Evolutionary conservation across 2,329 filamentous ascomycete species (phyloP).

Genomic region (Penicillium thymicola): DNA sequence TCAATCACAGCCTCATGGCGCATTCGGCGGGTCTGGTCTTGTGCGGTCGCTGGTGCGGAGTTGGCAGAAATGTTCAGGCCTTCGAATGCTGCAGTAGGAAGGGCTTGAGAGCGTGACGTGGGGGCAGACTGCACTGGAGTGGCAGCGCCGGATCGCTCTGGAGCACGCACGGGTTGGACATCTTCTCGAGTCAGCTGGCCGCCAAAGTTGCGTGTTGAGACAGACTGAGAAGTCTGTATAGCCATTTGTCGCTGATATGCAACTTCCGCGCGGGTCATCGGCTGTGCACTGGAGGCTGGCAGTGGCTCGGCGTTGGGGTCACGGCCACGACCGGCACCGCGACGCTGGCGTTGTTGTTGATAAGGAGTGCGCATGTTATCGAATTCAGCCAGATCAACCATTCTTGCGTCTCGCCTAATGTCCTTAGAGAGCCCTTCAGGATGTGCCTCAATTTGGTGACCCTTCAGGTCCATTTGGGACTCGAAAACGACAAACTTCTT

Average conservation of each 20-base stretch:
- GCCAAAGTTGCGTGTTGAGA: slow-evolving; percentile 77
- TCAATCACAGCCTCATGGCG: slow-evolving; percentile 83
- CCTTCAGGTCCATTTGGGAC: slow-evolving; percentile 90
- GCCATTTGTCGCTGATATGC: slow-evolving; percentile 91
- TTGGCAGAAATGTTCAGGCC: slow-evolving; percentile 48
- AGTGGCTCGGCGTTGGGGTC: slow-evolving; percentile 83
- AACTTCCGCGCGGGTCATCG: slow-evolving; percentile 78
- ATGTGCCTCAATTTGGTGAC: slow-evolving; percentile 82
- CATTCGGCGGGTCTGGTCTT: slow-evolving; percentile 75
- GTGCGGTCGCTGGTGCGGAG: slow-evolving; percentile 56
- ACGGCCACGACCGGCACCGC: slow-evolving; percentile 64
- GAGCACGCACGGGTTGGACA: slow-evolving; percentile 47
- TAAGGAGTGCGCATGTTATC: slow-evolving; percentile 75
- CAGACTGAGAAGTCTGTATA: slow-evolving; percentile 81
- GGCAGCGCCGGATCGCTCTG: slow-evolving; percentile 34
- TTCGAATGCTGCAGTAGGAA: slow-evolving; percentile 45
- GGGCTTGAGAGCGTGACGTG: slow-evolving; percentile 24
- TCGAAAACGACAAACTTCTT: slow-evolving; percentile 98
- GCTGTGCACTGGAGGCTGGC: slow-evolving; percentile 72
- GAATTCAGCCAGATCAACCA: slow-evolving; percentile 84
- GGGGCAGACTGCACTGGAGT: slow-evolving; percentile 26
- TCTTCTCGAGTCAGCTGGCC: slow-evolving; percentile 67
- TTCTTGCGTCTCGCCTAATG: slow-evolving; percentile 73
- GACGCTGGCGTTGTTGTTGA: slow-evolving; percentile 58
- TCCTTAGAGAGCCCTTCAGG: slow-evolving; percentile 78